Percentiles rank a stretch among this genome's conserved stretches.
Conservation (phyloP, 1,139 yeast genomes). For the Candida tunisiensis region DNA sequence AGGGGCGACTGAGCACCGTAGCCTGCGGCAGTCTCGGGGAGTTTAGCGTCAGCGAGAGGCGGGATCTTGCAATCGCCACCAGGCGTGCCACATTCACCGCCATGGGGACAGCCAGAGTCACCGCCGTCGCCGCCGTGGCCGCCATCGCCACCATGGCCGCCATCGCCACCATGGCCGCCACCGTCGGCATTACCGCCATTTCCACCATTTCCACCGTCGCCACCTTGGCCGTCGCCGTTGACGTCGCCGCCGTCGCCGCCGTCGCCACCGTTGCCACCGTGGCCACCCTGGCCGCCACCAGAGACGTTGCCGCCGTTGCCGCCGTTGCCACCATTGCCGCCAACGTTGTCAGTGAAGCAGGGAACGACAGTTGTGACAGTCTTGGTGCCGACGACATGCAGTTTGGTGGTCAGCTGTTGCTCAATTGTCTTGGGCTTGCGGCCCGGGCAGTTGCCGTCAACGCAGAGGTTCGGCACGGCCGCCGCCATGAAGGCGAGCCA, state of each 20-base stretch:
- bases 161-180: conserved; percentile 22
- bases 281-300: conserved; percentile 46
- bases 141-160: neutral
- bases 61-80: too few species aligned
- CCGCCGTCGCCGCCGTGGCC: neutral
- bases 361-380: too few species aligned
- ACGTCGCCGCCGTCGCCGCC: conserved; percentile 65
- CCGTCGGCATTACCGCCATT: conserved; percentile 40
- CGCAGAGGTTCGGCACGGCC: too few species aligned
- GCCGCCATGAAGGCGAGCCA: too few species aligned
- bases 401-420: too few species aligned
- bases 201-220: conserved; percentile 48
- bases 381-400: too few species aligned
- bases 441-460: too few species aligned
- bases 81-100: too few species aligned
- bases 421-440: too few species aligned
- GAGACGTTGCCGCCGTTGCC: conserved; percentile 26
- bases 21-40: too few species aligned
- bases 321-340: conserved; percentile 54
- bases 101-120: conserved; percentile 4
- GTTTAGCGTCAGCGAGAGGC: too few species aligned
- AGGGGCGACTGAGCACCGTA: too few species aligned
- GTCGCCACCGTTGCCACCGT: conserved; percentile 61
- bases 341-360: conserved; percentile 48
- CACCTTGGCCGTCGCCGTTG: conserved; percentile 70